Evolutionary conservation across 1,284 basidiomycete species (phyloP), one percentile per base, ranked within the genome.

Genomic region (Cryptococcus deneoformans): DNA sequence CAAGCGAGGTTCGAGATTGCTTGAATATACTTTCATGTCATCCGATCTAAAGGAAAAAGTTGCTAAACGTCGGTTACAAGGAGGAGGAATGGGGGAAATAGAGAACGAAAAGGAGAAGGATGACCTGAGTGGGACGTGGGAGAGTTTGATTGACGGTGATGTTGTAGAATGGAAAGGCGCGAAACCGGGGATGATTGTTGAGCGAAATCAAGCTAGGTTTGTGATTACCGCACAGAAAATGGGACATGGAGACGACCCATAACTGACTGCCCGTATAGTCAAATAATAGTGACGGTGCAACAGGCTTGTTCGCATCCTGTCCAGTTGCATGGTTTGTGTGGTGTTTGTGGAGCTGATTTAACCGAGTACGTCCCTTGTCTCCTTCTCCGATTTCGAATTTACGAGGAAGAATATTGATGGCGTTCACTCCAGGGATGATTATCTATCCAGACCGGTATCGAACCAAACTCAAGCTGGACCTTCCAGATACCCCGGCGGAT

Each of bases 251-350:
- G 29, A 4, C 3, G 29, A 4, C 29, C 29, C 24, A 46, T n/a
- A 24, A 14, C 50, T 52, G 36, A 50, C n/a, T 29, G 12, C 12
- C 10, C 16, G 3, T 12, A 6, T 46, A 68, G 65, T 42, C 62
- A 60, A 55, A 81, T 87, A 1, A 82, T 85, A 53, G 77, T 92
- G 29, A 78, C 83, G 46, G 80, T 95, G 62, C 78, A 84, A 50
- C 92, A 95, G 75, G 88, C 90, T 16, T 99, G 94, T 80, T 91
- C 89, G 52, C 94, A 99, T 77, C 90, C 90, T 50, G 87, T 95
- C 65, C 93, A 97, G 77, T 82, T 95, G 58, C 86, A 87, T 42
- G 95, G 95, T 1, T 82, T 98, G 59, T 99, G 94, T 73, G 92
- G 89, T 1, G 77, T 95, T 37, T 99, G 94, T 73, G 94, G 93